phyloP scores from a whole-genome alignment of 1,284 basidiomycete genomes.

The Apiotrichum laibachii region DNA sequence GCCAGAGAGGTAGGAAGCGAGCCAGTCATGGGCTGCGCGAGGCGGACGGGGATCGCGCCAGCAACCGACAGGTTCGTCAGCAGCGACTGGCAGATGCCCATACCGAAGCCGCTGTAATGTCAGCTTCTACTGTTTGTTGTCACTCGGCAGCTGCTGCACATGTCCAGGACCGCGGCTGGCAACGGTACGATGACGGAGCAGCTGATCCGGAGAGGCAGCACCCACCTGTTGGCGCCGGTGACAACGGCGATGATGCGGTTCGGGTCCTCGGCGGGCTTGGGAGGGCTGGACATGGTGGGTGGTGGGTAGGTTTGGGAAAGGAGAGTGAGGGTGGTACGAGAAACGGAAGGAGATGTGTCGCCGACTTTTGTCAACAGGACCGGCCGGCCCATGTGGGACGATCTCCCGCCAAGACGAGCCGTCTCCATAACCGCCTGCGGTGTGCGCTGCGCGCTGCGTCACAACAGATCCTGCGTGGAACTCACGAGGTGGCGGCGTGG shows the following conservation, averaged over 20 bases:
- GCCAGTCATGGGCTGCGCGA: constrained; percentile 27
- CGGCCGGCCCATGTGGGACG: too few species aligned
- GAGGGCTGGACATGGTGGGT: background rate
- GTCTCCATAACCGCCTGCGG: too few species aligned
- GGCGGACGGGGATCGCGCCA: constrained; percentile 27
- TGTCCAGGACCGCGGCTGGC: too few species aligned
- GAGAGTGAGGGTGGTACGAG: background rate
- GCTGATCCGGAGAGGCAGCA: background rate
- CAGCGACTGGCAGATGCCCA: constrained; percentile 77
- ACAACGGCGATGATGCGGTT: constrained; percentile 56
- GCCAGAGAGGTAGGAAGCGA: constrained; percentile 29
- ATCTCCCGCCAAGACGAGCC: too few species aligned
- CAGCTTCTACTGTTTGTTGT: background rate
- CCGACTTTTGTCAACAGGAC: too few species aligned
- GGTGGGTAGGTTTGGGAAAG: background rate
- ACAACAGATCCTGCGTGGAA: too few species aligned
- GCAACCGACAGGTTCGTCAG: constrained; percentile 63
- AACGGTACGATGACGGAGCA: too few species aligned
- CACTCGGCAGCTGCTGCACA: background rate
- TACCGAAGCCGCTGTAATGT: constrained; percentile 69
- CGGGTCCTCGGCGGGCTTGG: constrained; percentile 7
- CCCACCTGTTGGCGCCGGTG: constrained; percentile 67
- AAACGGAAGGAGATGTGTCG: too few species aligned
- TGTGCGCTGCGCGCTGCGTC: too few species aligned
- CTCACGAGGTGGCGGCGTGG: too few species aligned